These are phyloP conservation scores for Salix brachista DNA, from an alignment of 345 rosid species.

Conservation along the genomic window DNA sequence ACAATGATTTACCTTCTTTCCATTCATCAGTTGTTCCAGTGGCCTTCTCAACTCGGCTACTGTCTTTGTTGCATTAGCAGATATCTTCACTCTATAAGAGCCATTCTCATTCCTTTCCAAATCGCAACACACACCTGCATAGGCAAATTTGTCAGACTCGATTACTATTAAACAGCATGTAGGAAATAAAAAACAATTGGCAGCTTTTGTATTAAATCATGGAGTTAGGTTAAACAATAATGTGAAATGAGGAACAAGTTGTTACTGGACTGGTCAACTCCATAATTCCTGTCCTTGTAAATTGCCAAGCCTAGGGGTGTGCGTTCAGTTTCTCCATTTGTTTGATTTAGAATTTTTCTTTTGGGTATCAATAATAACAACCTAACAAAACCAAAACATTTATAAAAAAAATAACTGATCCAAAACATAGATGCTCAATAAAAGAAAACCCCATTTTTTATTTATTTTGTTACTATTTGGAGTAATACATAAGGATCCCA, in stretches of 20 bases:
- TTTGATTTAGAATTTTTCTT: too few relatives aligned
- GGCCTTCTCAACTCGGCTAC: slow-evolving; percentile 77
- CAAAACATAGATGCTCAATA: too few relatives aligned
- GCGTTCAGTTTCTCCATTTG: too few relatives aligned
- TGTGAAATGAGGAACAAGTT: neutral
- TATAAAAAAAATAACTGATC: too few relatives aligned
- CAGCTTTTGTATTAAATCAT: neutral
- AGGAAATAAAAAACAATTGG: neutral
- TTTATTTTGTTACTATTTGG: too few relatives aligned
- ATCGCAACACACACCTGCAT: slow-evolving; percentile 50
- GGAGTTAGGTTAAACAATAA: neutral
- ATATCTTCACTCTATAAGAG: slow-evolving; percentile 52
- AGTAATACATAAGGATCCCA: too few relatives aligned
- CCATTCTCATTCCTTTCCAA: slow-evolving; percentile 44
- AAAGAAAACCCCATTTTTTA: too few relatives aligned
- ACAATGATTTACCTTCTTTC: slow-evolving; percentile 49
- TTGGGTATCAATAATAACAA: too few relatives aligned
- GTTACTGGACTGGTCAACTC: too few relatives aligned
- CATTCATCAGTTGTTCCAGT: slow-evolving; percentile 75
- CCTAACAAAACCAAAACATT: too few relatives aligned
- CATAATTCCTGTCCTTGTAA: too few relatives aligned
- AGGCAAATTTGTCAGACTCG: neutral
- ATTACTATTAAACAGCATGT: neutral
- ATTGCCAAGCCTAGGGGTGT: too few relatives aligned
- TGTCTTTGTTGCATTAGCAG: slow-evolving; percentile 67